phyloP scores from a whole-genome alignment of 805 yeast genomes.

The Candida boidinii region DNA sequence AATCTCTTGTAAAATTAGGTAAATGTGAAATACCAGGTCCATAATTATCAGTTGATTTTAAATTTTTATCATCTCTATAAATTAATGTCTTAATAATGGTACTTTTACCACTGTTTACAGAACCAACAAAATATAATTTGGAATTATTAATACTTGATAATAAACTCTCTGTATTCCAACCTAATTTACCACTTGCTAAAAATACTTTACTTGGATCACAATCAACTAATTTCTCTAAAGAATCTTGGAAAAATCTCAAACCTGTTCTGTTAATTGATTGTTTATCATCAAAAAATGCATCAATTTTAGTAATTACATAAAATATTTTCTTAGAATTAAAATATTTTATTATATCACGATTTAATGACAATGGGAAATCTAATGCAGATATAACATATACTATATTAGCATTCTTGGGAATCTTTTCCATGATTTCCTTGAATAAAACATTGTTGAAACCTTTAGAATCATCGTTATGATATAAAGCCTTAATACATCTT shows the following conservation, averaged over 20 bases:
- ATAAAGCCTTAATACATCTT: constrained; percentile 46
- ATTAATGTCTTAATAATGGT: constrained; percentile 43
- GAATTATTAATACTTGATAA: constrained; percentile 26
- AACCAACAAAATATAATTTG: constrained; percentile 49
- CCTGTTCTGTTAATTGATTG: constrained; percentile 14
- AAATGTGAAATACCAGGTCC: constrained; percentile 43
- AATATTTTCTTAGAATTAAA: constrained; percentile 27
- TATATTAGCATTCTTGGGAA: constrained; percentile 38
- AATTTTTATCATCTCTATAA: constrained; percentile 8
- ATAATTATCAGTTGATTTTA: constrained; percentile 16
- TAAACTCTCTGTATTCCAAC: constrained; percentile 43
- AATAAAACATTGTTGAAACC: constrained; percentile 26
- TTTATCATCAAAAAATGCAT: constrained; percentile 23
- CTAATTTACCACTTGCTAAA: constrained; percentile 39
- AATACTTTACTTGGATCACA: constrained; percentile 28
- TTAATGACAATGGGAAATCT: constrained; percentile 64
- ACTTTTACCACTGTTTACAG: constrained; percentile 65
- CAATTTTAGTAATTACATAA: constrained; percentile 33
- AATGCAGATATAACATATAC: constrained; percentile 56
- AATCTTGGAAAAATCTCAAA: constrained; percentile 23
- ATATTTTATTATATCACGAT: constrained; percentile 25
- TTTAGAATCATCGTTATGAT: constrained; percentile 27
- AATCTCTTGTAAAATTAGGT: constrained; percentile 66
- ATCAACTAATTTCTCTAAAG: constrained; percentile 20
- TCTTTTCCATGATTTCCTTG: constrained; percentile 21